Conservation (phyloP, 139 green algal genomes). For the Tetraselmis chui region DNA sequence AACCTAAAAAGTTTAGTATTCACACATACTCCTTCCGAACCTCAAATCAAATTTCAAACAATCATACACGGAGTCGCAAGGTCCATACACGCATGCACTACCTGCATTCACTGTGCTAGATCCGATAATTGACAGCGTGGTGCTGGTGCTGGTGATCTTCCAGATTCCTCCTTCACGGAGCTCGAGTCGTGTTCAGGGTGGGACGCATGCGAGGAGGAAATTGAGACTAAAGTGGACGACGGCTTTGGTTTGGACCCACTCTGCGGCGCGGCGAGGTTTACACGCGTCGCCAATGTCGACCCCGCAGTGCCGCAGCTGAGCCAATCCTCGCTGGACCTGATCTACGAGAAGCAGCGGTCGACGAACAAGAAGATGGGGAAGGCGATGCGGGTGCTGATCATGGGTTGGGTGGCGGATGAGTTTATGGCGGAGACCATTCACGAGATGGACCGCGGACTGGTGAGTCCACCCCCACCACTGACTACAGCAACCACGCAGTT, state of each 20-base stretch:
- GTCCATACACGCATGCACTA: too few relatives aligned
- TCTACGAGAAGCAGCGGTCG: background rate
- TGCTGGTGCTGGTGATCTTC: too few relatives aligned
- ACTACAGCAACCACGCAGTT: too few relatives aligned
- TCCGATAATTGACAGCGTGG: too few relatives aligned
- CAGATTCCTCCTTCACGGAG: too few relatives aligned
- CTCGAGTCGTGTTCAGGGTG: too few relatives aligned
- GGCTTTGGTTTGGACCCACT: background rate
- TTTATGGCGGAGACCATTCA: slow-evolving; percentile 48
- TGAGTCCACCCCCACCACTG: too few relatives aligned
- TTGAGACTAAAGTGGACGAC: background rate
- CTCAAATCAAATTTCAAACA: too few relatives aligned
- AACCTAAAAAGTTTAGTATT: too few relatives aligned
- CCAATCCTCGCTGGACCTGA: background rate
- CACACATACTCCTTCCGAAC: too few relatives aligned
- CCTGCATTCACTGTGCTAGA: too few relatives aligned
- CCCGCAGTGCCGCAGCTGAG: background rate
- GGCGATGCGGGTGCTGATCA: slow-evolving; percentile 37
- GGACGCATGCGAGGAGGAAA: background rate
- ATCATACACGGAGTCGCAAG: too few relatives aligned
- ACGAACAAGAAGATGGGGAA: background rate
- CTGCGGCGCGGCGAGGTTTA: background rate
- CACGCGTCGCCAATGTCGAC: background rate
- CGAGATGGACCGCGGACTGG: slow-evolving; percentile 50
- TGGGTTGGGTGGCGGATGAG: slow-evolving; percentile 40